Conservation (phyloP, 2,329 filamentous ascomycete genomes). For the Dothistroma septosporum region DNA sequence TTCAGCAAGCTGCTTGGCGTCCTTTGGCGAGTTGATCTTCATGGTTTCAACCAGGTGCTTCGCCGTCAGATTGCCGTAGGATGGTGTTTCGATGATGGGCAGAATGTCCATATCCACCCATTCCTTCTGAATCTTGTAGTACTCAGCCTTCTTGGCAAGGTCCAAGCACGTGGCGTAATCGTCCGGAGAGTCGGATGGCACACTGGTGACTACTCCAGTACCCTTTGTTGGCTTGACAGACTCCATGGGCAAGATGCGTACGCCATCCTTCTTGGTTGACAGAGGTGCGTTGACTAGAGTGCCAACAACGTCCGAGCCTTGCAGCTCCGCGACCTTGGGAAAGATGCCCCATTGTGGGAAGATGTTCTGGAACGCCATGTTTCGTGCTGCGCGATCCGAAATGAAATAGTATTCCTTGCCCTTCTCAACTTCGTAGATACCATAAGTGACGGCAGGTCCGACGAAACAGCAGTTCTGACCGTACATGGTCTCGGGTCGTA, state of each 20-base stretch:
- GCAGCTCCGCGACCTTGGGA: slow-evolving; percentile 68
- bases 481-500: slow-evolving; percentile 97
- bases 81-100: slow-evolving; percentile 84
- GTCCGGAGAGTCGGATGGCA: slow-evolving; percentile 92
- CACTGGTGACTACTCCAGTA: slow-evolving; percentile 91
- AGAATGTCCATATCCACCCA: slow-evolving; percentile 90
- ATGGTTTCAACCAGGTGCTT: slow-evolving; percentile 81
- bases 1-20: slow-evolving; percentile 81
- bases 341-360: slow-evolving; percentile 73
- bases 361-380: slow-evolving; percentile 92
- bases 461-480: slow-evolving; percentile 96
- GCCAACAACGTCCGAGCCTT: slow-evolving; percentile 77
- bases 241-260: slow-evolving; percentile 93
- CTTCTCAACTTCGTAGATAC: slow-evolving; percentile 67
- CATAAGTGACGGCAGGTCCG: slow-evolving; percentile 82
- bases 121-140: slow-evolving; percentile 92
- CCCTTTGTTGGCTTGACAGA: slow-evolving; percentile 88
- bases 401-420: slow-evolving; percentile 72
- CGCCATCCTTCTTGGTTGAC: slow-evolving; percentile 75
- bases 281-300: slow-evolving; percentile 87
- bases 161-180: slow-evolving; percentile 88
- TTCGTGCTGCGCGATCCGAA: slow-evolving; percentile 77
- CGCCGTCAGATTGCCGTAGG: slow-evolving; percentile 80
- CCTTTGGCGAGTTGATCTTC: slow-evolving; percentile 96
- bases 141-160: slow-evolving; percentile 89